phyloP scores from a whole-genome alignment of 345 rosid genomes.

The Corchorus capsularis region DNA sequence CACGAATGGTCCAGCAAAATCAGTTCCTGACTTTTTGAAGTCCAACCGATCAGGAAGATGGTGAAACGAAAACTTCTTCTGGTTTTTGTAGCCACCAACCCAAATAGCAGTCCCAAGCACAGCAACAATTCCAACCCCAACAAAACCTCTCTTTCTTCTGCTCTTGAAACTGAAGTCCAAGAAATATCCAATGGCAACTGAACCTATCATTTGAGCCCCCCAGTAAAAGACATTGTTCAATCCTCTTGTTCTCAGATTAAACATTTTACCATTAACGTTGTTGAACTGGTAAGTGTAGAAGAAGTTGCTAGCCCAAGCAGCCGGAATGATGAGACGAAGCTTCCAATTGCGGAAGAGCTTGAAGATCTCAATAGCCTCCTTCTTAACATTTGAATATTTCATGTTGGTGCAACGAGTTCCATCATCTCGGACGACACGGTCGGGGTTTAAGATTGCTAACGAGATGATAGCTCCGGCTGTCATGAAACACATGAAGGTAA shows the following conservation, averaged over 20 bases:
- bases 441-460: slow-evolving; percentile 48
- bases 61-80: slow-evolving; percentile 36
- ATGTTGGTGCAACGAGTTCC: slow-evolving; percentile 50
- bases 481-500: slow-evolving; percentile 70
- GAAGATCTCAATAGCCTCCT: slow-evolving; percentile 45
- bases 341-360: slow-evolving; percentile 60
- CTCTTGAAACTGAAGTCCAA: slow-evolving; percentile 61
- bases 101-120: slow-evolving; percentile 55
- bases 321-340: slow-evolving; percentile 53
- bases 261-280: slow-evolving; percentile 47
- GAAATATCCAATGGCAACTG: slow-evolving; percentile 47
- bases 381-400: slow-evolving; percentile 44
- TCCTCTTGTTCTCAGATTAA: slow-evolving; percentile 64
- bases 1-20: slow-evolving; percentile 61
- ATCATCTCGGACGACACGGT: slow-evolving; percentile 48
- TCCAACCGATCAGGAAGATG: slow-evolving; percentile 41
- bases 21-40: slow-evolving; percentile 46
- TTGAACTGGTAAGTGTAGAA: slow-evolving; percentile 68
- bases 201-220: slow-evolving; percentile 75
- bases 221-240: slow-evolving; percentile 70
- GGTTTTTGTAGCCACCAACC: slow-evolving; percentile 66
- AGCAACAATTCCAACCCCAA: slow-evolving; percentile 55
- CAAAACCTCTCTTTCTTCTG: slow-evolving; percentile 50
- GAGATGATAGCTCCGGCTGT: slow-evolving; percentile 45
- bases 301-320: slow-evolving; percentile 74